Percentiles rank a stretch among this genome's conserved stretches.
These are phyloP conservation scores for Tilletia horrida DNA, from an alignment of 1,284 basidiomycete species.

Conservation along the genomic window DNA sequence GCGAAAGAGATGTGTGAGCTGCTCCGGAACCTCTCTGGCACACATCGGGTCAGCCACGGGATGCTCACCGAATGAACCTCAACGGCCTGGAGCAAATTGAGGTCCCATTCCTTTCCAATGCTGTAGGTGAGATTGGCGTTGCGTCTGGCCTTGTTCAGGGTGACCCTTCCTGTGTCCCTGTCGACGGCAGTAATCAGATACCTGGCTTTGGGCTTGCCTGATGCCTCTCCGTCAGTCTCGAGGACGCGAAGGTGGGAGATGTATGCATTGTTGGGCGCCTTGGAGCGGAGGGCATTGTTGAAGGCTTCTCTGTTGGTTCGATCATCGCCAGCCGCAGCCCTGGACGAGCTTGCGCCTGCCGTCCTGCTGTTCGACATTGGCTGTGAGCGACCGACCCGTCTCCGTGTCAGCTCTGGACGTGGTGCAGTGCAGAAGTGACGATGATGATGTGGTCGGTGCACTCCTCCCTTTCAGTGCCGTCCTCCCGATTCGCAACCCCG, in stretches of 20 bases:
- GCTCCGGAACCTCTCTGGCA: not conserved
- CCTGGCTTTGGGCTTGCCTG: constrained; percentile 38
- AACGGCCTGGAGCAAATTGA: constrained; percentile 74
- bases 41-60: no score
- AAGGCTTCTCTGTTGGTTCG: constrained; percentile 21
- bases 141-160: constrained; percentile 80
- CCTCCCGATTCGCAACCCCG: no score
- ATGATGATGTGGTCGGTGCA: no score
- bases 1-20: not conserved
- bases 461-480: no score
- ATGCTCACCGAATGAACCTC: constrained; percentile 70
- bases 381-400: no score
- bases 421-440: no score
- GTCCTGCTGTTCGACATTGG: no score
- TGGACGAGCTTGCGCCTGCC: not conserved
- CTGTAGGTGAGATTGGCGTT: constrained; percentile 94
- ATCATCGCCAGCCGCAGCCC: not conserved
- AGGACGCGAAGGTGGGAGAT: constrained; percentile 53
- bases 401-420: no score
- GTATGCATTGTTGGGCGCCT: constrained; percentile 44
- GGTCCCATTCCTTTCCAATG: constrained; percentile 92
- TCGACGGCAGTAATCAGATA: constrained; percentile 49
- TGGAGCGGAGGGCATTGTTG: constrained; percentile 42
- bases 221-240: constrained; percentile 33
- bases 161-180: constrained; percentile 40